Base-by-base conservation (phyloP, 202 grass and related monocot genomes). In the Setaria italica region DNA sequence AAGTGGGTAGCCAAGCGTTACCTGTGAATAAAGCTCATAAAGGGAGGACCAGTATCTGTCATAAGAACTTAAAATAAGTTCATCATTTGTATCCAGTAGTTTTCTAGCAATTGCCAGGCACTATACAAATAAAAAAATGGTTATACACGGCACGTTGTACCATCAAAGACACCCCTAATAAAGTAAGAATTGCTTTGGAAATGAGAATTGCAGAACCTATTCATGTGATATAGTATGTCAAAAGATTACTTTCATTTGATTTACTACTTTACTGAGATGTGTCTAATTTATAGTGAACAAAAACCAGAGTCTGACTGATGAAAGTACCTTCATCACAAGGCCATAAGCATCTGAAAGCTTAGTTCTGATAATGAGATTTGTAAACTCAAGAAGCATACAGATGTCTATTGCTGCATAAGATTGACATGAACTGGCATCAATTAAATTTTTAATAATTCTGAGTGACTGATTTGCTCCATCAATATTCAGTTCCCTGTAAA, bases 11-110 rank as follows among this genome's bases (percentile, higher is more conserved):
- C 48, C 70, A 66, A 21, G 70, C 43, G 13, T 49, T 35, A 98
- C 95, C 95, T 95, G 85, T 71, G 93, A 90, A 90, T 94, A 98
- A 81, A 98, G 88, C 53, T 90, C 93, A 90, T 81, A 90, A 10
- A 62, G 13, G 29, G 77, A 41, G 30, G 56, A 81, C 93, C 93
- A 95, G 41, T 95, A 86, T 67, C 82, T 92, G 48, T 81, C 82
- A 90, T 92, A 98, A 72, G 86, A 94, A 83, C 72, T 78, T 76
- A 81, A 65, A 54, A 86, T 85, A 72, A 63, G 64, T 56, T 63
- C 76, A 67, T 89, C 86, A 74, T 63, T 95, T 69, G 88, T 80
- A 83, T 98, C 96, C 43, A 95, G 84, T 64, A 95, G 76, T 80
- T 94, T 98, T 17, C 89, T 88, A 30, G 87, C 67, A 88, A 95